phyloP scores from a whole-genome alignment of 148 eudicot species.

The Tetragonia tetragonoides region DNA sequence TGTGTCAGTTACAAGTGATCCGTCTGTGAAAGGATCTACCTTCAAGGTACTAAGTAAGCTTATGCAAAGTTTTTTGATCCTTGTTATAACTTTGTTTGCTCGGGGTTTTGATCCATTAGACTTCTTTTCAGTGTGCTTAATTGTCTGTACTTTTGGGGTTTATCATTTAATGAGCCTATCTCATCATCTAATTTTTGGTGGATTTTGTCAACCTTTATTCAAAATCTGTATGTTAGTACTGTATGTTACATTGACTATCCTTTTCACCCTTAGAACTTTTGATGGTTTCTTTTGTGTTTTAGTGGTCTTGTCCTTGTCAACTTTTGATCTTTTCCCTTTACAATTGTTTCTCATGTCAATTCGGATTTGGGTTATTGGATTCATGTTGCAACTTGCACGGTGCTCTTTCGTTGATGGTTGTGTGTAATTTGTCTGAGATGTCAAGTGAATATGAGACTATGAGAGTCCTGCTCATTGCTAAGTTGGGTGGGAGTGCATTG shows the following conservation, averaged over 20 bases:
- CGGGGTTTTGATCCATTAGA: neutral
- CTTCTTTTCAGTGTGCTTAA: neutral
- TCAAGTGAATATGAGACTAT: neutral
- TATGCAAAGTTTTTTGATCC: constrained; percentile 1
- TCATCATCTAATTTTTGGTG: neutral
- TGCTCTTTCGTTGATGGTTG: neutral
- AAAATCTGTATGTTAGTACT: neutral
- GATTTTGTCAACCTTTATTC: neutral
- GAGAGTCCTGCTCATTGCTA: neutral
- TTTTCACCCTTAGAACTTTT: neutral
- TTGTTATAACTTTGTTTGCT: neutral
- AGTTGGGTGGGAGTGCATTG: neutral
- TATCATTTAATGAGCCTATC: neutral
- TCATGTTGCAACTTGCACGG: neutral
- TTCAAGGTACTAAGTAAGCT: constrained; percentile 42
- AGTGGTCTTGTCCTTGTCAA: neutral
- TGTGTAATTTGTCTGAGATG: neutral
- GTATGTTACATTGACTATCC: neutral
- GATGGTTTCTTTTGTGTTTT: neutral
- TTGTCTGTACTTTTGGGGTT: neutral
- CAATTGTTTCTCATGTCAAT: neutral
- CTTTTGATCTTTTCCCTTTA: neutral
- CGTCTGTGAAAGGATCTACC: constrained; percentile 39
- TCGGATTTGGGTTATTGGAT: neutral
- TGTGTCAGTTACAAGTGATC: constrained; percentile 43